Evolutionary conservation across 1,284 basidiomycete genomes (phyloP).

Genomic region (Ceratobasidium sp.): DNA sequence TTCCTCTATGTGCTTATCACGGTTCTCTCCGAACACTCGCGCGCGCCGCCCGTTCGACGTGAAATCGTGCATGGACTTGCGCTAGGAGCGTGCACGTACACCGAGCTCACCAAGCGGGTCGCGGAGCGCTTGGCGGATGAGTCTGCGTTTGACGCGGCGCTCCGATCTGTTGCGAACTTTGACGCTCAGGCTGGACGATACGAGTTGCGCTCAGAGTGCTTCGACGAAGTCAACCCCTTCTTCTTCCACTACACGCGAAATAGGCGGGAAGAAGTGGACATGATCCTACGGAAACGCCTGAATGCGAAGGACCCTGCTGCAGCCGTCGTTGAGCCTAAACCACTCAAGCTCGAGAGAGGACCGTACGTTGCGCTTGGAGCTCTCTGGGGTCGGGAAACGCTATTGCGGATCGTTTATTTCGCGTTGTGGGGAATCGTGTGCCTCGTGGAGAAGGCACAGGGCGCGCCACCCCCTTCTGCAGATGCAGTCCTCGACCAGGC

Average conservation of each 20-base stretch:
- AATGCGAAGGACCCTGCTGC: slow-evolving; percentile 76
- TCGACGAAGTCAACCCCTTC: slow-evolving; percentile 93
- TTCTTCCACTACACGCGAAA: slow-evolving; percentile 98
- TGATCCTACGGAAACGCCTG: slow-evolving; percentile 76
- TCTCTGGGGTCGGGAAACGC: slow-evolving; percentile 74
- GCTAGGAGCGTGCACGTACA: slow-evolving; percentile 89
- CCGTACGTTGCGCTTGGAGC: slow-evolving; percentile 74
- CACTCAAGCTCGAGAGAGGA: slow-evolving; percentile 73
- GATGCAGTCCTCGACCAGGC: slow-evolving; percentile 93
- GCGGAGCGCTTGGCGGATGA: slow-evolving; percentile 93
- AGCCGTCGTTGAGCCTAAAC: slow-evolving; percentile 81
- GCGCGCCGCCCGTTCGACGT: slow-evolving; percentile 79
- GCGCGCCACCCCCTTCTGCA: slow-evolving; percentile 72
- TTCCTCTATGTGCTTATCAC: slow-evolving; percentile 90
- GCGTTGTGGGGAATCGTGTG: slow-evolving; percentile 73
- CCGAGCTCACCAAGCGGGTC: slow-evolving; percentile 92
- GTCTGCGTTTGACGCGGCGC: slow-evolving; percentile 83
- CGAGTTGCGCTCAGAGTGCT: slow-evolving; percentile 86
- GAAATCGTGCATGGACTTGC: slow-evolving; percentile 95
- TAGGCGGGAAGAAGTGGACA: slow-evolving; percentile 94
- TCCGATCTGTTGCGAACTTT: slow-evolving; percentile 87
- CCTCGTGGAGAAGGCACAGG: slow-evolving; percentile 67
- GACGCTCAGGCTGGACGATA: slow-evolving; percentile 86
- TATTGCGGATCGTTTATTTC: slow-evolving; percentile 84
- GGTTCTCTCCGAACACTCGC: slow-evolving; percentile 86